Conservation (phyloP, 1,284 basidiomycete genomes). For the Stereum hirsutum region DNA sequence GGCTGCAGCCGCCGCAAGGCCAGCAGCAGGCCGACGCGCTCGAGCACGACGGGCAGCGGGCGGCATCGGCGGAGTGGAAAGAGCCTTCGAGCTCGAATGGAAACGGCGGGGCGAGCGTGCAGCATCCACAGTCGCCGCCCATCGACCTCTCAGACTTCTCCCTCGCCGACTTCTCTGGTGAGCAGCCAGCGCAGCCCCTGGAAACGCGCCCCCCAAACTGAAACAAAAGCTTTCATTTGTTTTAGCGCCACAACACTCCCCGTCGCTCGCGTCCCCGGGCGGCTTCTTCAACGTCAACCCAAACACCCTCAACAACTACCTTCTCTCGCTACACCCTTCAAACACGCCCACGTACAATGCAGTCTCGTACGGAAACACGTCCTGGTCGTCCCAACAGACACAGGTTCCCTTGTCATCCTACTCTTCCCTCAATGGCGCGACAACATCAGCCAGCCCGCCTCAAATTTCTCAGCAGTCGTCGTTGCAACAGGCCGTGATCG, state of each 20-base stretch:
- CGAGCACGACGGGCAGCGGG: conserved; percentile 23
- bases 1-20: conserved; percentile 29
- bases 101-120: conserved; percentile 16
- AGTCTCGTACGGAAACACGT: conserved; percentile 36
- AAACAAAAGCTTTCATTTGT: too few relatives aligned
- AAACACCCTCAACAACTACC: conserved; percentile 28
- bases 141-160: conserved; percentile 34
- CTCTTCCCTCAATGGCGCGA: conserved; percentile 68
- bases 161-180: conserved; percentile 27
- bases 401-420: conserved; percentile 62
- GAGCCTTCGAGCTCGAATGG: conserved; percentile 24
- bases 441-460: conserved; percentile 23
- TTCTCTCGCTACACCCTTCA: conserved; percentile 23
- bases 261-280: conserved; percentile 28
- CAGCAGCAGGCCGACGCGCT: conserved; percentile 12
- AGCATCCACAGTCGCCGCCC: conserved; percentile 20
- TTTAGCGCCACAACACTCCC: conserved; percentile 25
- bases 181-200: conserved; percentile 14
- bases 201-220: conserved; percentile 12
- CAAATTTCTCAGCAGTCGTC: conserved; percentile 19
- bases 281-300: conserved; percentile 26
- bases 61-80: conserved; percentile 36
- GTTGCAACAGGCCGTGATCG: conserved; percentile 39
- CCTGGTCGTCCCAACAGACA: conserved; percentile 33
- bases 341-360: conserved; percentile 46